A percentile compares a stretch with the other conserved stretches of the same genome.
Conservation (phyloP, 306 rosid species). For the barrel medic (Medicago truncatula) region DNA sequence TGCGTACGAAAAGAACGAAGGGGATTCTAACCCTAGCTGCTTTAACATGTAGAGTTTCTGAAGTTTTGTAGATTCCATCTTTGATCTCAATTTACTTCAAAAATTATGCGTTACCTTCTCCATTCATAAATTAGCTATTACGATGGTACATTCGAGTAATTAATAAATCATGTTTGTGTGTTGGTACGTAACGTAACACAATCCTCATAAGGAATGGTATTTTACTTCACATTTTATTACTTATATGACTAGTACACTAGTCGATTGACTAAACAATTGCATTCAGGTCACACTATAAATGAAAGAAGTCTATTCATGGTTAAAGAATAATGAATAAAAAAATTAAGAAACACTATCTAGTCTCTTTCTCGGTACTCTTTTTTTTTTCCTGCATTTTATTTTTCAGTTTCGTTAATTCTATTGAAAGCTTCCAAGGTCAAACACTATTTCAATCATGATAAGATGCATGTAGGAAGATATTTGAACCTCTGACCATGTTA, state of each 20-base stretch:
- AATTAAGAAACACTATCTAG: neutral
- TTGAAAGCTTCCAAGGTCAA: neutral
- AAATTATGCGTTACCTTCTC: neutral
- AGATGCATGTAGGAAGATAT: conserved; percentile 15
- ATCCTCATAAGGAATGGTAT: neutral
- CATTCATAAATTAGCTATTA: neutral
- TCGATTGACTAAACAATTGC: neutral
- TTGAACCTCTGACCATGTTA: neutral
- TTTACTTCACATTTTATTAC: neutral
- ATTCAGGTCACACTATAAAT: neutral
- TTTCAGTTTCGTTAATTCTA: conserved; percentile 7
- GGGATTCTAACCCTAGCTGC: neutral
- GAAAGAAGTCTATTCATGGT: conserved; percentile 4
- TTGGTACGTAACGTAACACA: neutral
- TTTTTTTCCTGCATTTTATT: neutral
- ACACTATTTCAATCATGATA: conserved; percentile 1
- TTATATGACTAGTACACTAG: neutral
- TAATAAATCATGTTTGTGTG: neutral
- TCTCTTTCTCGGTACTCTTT: conserved; percentile 1
- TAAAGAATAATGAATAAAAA: neutral
- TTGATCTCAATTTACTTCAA: neutral
- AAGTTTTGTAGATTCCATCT: neutral
- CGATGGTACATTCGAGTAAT: neutral
- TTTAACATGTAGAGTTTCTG: neutral
- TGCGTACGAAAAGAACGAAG: neutral